These are phyloP conservation scores for Phanerodontia chrysosporium DNA, from an alignment of 768 basidiomycete genomes.

Conservation along the genomic window DNA sequence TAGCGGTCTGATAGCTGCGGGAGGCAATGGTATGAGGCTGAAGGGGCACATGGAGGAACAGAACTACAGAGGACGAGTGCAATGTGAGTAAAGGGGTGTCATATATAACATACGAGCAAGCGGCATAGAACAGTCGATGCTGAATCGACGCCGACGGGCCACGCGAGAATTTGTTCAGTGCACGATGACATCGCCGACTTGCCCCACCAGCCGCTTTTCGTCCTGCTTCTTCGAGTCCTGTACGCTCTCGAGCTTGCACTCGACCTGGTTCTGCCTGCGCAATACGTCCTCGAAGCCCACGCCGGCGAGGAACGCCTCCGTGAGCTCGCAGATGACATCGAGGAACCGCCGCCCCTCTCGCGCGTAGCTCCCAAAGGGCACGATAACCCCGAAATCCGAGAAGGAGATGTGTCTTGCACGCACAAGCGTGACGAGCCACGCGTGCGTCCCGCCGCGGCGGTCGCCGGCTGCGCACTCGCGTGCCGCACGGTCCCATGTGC, in stretches of 20 bases:
- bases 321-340: constrained; percentile 16
- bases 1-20: too few species aligned
- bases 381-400: constrained; percentile 23
- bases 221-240: background rate
- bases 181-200: constrained; percentile 13
- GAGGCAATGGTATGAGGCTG: too few species aligned
- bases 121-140: too few species aligned
- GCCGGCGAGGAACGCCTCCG: constrained; percentile 18
- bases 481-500: constrained; percentile 40
- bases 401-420: constrained; percentile 23
- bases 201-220: constrained; percentile 8
- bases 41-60: too few species aligned
- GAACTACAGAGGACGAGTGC: too few species aligned
- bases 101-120: too few species aligned
- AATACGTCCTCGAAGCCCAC: constrained; percentile 10
- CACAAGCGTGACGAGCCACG: constrained; percentile 7
- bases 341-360: constrained; percentile 14
- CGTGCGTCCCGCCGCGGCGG: background rate
- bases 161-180: too few species aligned
- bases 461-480: background rate
- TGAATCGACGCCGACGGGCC: too few species aligned
- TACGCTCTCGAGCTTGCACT: constrained; percentile 13
- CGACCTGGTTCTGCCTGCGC: constrained; percentile 5
- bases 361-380: constrained; percentile 12
- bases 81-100: too few species aligned